Percentiles rank a stretch among this genome's conserved stretches.
Conservation (phyloP, 345 rosid genomes). For the Brassica rapa region DNA sequence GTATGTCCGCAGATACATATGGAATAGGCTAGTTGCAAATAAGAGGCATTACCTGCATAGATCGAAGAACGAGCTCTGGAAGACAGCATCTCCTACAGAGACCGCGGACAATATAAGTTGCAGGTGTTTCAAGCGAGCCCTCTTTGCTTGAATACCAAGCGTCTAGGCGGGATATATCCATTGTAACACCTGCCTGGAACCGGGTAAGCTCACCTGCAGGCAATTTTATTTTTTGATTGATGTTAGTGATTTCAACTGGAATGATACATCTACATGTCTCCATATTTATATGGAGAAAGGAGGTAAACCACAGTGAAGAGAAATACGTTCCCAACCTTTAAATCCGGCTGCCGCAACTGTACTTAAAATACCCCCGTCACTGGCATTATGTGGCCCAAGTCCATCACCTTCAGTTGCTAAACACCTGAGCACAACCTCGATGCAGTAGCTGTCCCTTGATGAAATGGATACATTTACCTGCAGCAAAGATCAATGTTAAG, state of each 20-base stretch:
- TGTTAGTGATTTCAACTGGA: constrained; percentile 16
- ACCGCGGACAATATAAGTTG: constrained; percentile 75
- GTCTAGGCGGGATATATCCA: constrained; percentile 92
- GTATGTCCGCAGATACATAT: not conserved
- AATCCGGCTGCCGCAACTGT: constrained; percentile 87
- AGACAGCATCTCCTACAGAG: constrained; percentile 95
- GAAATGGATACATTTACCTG: constrained; percentile 86
- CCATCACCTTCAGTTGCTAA: constrained; percentile 92
- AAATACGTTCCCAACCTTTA: constrained; percentile 59
- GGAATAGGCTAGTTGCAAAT: not conserved
- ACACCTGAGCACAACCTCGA: constrained; percentile 87
- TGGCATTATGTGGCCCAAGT: constrained; percentile 57
- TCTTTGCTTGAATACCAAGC: constrained; percentile 87
- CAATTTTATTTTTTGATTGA: not conserved
- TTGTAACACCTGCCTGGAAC: constrained; percentile 85
- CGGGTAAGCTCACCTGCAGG: constrained; percentile 87
- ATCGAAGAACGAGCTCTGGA: constrained; percentile 85
- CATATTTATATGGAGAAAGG: not conserved
- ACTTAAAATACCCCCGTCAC: constrained; percentile 85
- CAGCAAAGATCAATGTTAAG: constrained; percentile 20
- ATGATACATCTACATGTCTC: constrained; percentile 5
- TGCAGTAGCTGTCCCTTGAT: constrained; percentile 68
- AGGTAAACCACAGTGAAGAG: constrained; percentile 27
- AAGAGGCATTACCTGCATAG: constrained; percentile 66
- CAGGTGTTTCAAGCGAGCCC: constrained; percentile 69